phyloP scores from a whole-genome alignment of 2,329 filamentous ascomycete genomes.

The Rutstroemia sp. region DNA sequence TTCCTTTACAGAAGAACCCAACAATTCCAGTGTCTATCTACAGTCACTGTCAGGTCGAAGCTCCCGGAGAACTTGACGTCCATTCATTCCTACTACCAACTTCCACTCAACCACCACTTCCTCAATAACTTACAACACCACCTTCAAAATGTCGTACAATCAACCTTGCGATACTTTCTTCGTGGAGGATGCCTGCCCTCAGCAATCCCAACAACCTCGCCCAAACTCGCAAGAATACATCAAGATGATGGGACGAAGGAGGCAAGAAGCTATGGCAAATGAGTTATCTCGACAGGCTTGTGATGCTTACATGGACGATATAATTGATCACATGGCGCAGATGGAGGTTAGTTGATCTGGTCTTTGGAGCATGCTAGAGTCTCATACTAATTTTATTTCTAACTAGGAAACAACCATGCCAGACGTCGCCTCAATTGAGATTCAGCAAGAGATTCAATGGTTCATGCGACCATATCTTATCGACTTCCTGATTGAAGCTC shows the following conservation, averaged over 20 bases:
- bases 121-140: slow-evolving; percentile 10
- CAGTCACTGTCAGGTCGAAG: slow-evolving; percentile 28
- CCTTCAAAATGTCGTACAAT: slow-evolving; percentile 26
- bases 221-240: slow-evolving; percentile 59
- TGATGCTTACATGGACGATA: slow-evolving; percentile 90
- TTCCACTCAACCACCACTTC: background rate
- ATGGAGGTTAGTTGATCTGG: slow-evolving; percentile 61
- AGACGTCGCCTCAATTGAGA: slow-evolving; percentile 96
- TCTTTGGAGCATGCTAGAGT: slow-evolving; percentile 6
- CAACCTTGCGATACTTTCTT: slow-evolving; percentile 62
- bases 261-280: slow-evolving; percentile 80
- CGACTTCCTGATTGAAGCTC: slow-evolving; percentile 96
- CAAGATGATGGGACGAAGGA: slow-evolving; percentile 71
- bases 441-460: slow-evolving; percentile 99
- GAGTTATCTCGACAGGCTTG: slow-evolving; percentile 79
- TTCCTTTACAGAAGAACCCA: slow-evolving; percentile 17
- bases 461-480: slow-evolving; percentile 98
- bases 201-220: slow-evolving; percentile 14
- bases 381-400: slow-evolving; percentile 25
- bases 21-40: slow-evolving; percentile 19
- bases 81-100: slow-evolving; percentile 18
- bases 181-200: slow-evolving; percentile 44
- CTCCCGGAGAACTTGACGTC: slow-evolving; percentile 33
- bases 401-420: slow-evolving; percentile 73
- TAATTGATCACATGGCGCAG: slow-evolving; percentile 86